Evolutionary conservation across 2,329 filamentous ascomycete genomes (phyloP).

Genomic region (Orbilia blumenaviensis): DNA sequence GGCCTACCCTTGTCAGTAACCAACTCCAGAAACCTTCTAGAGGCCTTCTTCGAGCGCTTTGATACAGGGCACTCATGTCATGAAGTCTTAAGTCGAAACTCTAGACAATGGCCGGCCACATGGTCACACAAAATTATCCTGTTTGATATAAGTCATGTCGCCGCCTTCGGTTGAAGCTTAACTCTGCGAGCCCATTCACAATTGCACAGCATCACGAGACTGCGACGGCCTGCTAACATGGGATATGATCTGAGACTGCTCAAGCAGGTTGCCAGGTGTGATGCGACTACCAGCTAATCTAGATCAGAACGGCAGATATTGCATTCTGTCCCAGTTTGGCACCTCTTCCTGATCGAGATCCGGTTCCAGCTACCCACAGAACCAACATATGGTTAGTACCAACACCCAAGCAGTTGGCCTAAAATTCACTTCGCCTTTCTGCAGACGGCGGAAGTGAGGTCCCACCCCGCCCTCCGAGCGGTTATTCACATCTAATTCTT

Average conservation of each 20-base stretch:
- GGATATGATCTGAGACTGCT: conserved; percentile 30
- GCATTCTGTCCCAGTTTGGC: conserved; percentile 23
- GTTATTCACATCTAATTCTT: conserved; percentile 44
- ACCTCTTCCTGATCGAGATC: conserved; percentile 44
- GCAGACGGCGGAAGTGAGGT: conserved; percentile 53
- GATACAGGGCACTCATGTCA: neutral
- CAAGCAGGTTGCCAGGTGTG: conserved; percentile 34
- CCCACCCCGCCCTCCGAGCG: conserved; percentile 48
- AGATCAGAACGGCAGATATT: conserved; percentile 20
- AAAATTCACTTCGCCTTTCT: conserved; percentile 41
- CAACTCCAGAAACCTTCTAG: conserved; percentile 52
- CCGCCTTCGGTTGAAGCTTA: conserved; percentile 29
- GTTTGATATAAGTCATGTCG: conserved; percentile 40
- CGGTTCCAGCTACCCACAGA: conserved; percentile 14
- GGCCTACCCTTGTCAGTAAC: conserved; percentile 32
- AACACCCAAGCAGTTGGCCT: neutral
- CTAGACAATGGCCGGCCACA: conserved; percentile 16
- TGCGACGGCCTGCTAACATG: neutral
- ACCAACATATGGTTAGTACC: conserved; percentile 13
- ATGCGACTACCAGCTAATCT: conserved; percentile 33
- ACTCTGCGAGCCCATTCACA: neutral
- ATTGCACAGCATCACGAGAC: conserved; percentile 43
- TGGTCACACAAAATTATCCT: conserved; percentile 36
- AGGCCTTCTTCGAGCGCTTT: conserved; percentile 49
- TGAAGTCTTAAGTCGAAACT: conserved; percentile 5